Evolutionary conservation across 345 rosid genomes (phyloP), one percentile per base, ranked within the genome.

Genomic region (Mallotus nudiflorus): DNA sequence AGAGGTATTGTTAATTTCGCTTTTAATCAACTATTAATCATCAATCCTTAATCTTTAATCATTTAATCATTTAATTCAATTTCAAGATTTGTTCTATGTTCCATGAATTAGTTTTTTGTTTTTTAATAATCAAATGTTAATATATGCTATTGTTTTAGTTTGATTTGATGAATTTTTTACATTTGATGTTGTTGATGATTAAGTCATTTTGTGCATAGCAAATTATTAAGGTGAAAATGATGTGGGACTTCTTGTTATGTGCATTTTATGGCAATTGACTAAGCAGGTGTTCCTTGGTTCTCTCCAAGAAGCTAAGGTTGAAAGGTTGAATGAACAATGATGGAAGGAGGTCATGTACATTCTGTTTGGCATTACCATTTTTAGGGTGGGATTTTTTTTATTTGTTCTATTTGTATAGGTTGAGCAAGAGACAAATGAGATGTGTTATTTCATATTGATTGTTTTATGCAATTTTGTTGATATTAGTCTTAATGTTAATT

Each of bases 301-400:
- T 12, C 98, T 93, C 28, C 88, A 97, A 6, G 98, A 94, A 80
- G 97, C 97, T 11, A 97, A 94, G 64, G 86, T 94, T 20, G 98
- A 94, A 85, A 82, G 98, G 60, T 74, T 94, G 78, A 94, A 94
- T 66, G 98, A 94, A 77, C 97, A 91, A 57, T 87, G 90, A 0
- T 89, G 95, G 96, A 89, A 97, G 61, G 98, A 94, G 76, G 82
- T 89, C 53, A 91, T 94, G 97, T 96, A 94, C 80, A 87, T 91
- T 67, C 96, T 94, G 73, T 94, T 94, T 64, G 98, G 95, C 1
- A 84, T 94, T 59, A 94, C 97, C 9, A 94, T 94, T 13, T 94
- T 91, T 71, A 72, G n/a, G 98, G 75, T 95, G 91, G 76, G 98
- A 94, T 57, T 91, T 91, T n/a, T n/a, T n/a, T n/a, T n/a, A n/a